Evolutionary conservation across 169 alveolate species (phyloP), one percentile per base, ranked within the genome.

Genomic region (Plasmodium chabaudi): DNA sequence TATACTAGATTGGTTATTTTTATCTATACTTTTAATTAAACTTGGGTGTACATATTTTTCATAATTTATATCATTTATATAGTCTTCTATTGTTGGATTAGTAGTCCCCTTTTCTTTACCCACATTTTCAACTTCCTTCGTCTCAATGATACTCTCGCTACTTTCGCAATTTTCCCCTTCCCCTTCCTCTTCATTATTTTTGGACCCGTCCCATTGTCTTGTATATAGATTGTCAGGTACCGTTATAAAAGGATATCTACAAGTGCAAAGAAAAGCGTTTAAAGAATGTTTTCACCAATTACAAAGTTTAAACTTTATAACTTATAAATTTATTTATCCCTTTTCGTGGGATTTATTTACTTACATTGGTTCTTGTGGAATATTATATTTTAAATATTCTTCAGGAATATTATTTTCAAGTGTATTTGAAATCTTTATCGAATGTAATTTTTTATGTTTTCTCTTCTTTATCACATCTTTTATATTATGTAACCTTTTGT

Each of bases 11-110:
- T 59, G 75, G 56, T 92, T 72, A 9, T 34, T 55, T 53, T 73
- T 64, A 67, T 90, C 67, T 7, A 91, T 49, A 3, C 91, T 87
- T 56, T 93, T 88, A 59, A 71, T 21, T 79, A 64, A 51, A 71
- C 82, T 67, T 0, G 82, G 72, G 34, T 86, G 63, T 9, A 87
- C 46, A 17, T 74, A 51, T 25, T 68, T 57, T 34, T 34, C 51
- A 27, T 64, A 53, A 10, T 56, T 15, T 1, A 39, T 53, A 84
- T 91, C 92, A 21, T 79, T 77, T 6, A 90, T 88, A 15, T 92
- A 94, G 67, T 74, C 84, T 1, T 67, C 74, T 27, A 89, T 86
- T 15, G 51, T 72, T 15, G 86, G 84, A n/a, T 69, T 77, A 44
- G 91, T 82, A 42, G 56, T 15, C 0, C 25, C 49, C 27, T 55